A percentile compares a stretch with the other conserved stretches of the same genome.
These are phyloP conservation scores for Penicillium sp. DNA, from an alignment of 2,329 filamentous ascomycete genomes.

Conservation along the genomic window DNA sequence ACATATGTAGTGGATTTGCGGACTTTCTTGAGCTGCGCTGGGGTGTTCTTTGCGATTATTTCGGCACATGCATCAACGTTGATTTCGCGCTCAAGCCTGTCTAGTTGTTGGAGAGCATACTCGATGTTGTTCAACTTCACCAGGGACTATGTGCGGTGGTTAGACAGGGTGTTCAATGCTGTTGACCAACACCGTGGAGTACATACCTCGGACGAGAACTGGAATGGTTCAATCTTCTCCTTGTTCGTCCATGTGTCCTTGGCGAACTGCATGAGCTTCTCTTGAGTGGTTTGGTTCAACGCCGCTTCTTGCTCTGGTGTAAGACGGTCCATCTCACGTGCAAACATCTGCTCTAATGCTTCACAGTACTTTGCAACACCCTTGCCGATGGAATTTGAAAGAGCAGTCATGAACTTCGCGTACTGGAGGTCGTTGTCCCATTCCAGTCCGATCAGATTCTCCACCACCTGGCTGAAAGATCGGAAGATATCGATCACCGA, in stretches of 20 bases:
- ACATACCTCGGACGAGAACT: conserved; percentile 87
- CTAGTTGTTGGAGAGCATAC: conserved; percentile 87
- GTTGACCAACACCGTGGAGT: background rate
- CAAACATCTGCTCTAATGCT: conserved; percentile 80
- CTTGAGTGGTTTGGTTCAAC: conserved; percentile 77
- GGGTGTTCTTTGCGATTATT: conserved; percentile 73
- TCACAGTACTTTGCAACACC: conserved; percentile 91
- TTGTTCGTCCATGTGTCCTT: conserved; percentile 91
- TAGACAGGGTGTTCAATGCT: background rate
- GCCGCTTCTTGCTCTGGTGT: conserved; percentile 84
- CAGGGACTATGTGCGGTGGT: conserved; percentile 67
- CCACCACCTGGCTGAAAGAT: conserved; percentile 87
- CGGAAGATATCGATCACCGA: conserved; percentile 93
- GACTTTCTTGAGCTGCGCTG: conserved; percentile 67
- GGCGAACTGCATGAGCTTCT: conserved; percentile 89
- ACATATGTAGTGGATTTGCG: conserved; percentile 84
- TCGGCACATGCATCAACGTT: conserved; percentile 89
- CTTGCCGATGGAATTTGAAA: conserved; percentile 79
- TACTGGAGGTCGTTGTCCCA: conserved; percentile 95
- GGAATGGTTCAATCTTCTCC: conserved; percentile 93
- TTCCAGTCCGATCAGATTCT: conserved; percentile 80
- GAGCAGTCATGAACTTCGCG: conserved; percentile 93
- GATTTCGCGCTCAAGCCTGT: conserved; percentile 84
- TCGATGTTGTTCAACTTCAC: conserved; percentile 98
- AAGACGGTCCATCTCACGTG: conserved; percentile 87